These are phyloP conservation scores for Xylaria flabelliformis DNA, from an alignment of 495 filamentous ascomycete genomes.

Conservation along the genomic window DNA sequence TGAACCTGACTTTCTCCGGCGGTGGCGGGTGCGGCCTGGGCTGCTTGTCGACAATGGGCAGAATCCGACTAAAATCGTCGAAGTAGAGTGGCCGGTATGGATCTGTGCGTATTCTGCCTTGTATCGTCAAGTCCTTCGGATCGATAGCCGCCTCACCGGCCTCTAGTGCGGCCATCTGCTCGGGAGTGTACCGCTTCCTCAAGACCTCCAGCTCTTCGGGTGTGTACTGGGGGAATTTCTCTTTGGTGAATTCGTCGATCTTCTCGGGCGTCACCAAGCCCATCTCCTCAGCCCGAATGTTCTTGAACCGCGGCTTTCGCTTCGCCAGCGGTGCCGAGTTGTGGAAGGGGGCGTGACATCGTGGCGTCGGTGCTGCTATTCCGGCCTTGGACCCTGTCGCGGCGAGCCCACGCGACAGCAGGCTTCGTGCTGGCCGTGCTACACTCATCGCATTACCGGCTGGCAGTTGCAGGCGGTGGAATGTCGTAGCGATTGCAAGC, in stretches of 20 bases:
- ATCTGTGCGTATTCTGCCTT: constrained; percentile 72
- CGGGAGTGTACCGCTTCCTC: constrained; percentile 70
- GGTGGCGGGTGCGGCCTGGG: constrained; percentile 42
- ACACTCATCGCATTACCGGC: constrained; percentile 42
- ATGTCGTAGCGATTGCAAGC: constrained; percentile 1
- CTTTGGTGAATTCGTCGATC: constrained; percentile 50
- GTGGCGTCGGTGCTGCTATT: constrained; percentile 29
- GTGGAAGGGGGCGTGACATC: constrained; percentile 51
- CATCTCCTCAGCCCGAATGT: constrained; percentile 51
- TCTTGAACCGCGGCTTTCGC: constrained; percentile 52
- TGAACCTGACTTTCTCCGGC: constrained; percentile 66
- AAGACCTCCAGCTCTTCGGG: constrained; percentile 69
- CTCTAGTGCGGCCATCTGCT: constrained; percentile 84
- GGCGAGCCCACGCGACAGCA: constrained; percentile 42
- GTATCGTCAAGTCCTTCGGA: constrained; percentile 74
- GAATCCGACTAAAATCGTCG: constrained; percentile 81
- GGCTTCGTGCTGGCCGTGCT: constrained; percentile 41
- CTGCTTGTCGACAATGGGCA: constrained; percentile 74
- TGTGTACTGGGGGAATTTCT: constrained; percentile 69
- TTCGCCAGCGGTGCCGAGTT: constrained; percentile 50
- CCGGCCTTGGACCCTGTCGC: constrained; percentile 23
- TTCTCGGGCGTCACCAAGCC: constrained; percentile 47
- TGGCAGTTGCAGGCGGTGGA: constrained; percentile 20
- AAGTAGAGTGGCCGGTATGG: constrained; percentile 75
- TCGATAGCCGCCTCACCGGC: constrained; percentile 85